Conservation (phyloP, 169 alveolate genomes). For the Theileria sp. region DNA sequence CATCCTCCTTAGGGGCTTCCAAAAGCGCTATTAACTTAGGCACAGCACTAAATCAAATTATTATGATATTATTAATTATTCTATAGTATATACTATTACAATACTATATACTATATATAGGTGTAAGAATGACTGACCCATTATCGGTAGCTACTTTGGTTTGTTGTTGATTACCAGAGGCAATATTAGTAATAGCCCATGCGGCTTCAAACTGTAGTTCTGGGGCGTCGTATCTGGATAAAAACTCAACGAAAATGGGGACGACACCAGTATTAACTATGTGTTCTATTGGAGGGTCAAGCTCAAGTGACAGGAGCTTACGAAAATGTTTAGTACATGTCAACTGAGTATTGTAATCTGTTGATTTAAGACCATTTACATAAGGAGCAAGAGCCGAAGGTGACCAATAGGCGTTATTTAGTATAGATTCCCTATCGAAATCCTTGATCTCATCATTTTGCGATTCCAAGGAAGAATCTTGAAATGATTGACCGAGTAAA, state of each 20-base stretch:
- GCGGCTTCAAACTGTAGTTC: constrained; percentile 96
- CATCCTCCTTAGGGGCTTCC: constrained; percentile 89
- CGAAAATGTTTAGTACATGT: constrained; percentile 87
- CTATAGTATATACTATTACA: background rate
- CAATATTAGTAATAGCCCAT: constrained; percentile 94
- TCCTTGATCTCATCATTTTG: constrained; percentile 57
- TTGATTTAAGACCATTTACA: constrained; percentile 76
- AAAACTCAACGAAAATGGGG: constrained; percentile 88
- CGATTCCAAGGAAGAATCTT: background rate
- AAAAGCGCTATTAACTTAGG: constrained; percentile 83
- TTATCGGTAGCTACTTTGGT: constrained; percentile 86
- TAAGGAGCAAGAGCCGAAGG: constrained; percentile 69
- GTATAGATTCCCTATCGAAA: constrained; percentile 61
- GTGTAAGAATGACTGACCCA: constrained; percentile 62
- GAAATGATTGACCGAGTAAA: constrained; percentile 8
- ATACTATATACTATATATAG: background rate
- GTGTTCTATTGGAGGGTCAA: constrained; percentile 92
- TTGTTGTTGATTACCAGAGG: constrained; percentile 94
- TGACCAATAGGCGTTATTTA: constrained; percentile 49
- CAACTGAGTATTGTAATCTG: constrained; percentile 79
- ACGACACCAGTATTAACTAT: constrained; percentile 93
- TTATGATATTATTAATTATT: background rate
- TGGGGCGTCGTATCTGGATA: constrained; percentile 83
- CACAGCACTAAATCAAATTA: constrained; percentile 71
- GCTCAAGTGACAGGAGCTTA: constrained; percentile 87